Conservation (phyloP, 345 rosid species). For the Sisymbrium altissimum region DNA sequence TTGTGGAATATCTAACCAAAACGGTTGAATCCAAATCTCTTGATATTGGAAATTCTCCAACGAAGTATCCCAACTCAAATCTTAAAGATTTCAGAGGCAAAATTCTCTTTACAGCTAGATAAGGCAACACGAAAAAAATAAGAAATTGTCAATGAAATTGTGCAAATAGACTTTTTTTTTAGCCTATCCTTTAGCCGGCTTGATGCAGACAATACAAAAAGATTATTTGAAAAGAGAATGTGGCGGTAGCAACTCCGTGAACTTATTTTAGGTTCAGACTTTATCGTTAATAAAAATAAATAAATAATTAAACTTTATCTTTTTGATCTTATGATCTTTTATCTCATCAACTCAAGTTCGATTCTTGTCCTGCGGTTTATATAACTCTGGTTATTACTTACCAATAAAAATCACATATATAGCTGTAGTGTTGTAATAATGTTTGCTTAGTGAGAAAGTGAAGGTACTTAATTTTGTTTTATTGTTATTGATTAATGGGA, state of each 20-base stretch:
- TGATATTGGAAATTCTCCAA: slow-evolving; percentile 32
- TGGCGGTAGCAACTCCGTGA: slow-evolving; percentile 31
- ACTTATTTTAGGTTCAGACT: background rate
- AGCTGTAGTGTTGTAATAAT: background rate
- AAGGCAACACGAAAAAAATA: slow-evolving; percentile 31
- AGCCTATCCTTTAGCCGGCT: slow-evolving; percentile 20
- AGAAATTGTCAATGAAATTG: slow-evolving; percentile 41
- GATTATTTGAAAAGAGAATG: slow-evolving; percentile 48
- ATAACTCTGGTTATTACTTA: background rate
- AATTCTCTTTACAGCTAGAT: slow-evolving; percentile 43
- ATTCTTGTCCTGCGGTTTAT: background rate
- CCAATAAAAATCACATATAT: background rate
- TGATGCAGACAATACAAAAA: background rate
- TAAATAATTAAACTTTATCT: too few relatives aligned
- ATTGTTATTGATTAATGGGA: background rate
- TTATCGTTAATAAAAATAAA: background rate
- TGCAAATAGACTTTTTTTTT: slow-evolving; percentile 62
- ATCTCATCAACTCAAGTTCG: background rate
- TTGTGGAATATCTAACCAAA: slow-evolving; percentile 29
- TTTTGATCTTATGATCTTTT: background rate
- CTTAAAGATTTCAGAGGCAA: slow-evolving; percentile 26
- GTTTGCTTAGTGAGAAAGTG: slow-evolving; percentile 5
- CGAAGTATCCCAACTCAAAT: too few relatives aligned
- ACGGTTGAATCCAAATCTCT: slow-evolving; percentile 45
- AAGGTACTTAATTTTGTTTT: slow-evolving; percentile 1